These are phyloP conservation scores for Cynara cardunculus DNA, from an alignment of 129 eudicot species.

Conservation along the genomic window DNA sequence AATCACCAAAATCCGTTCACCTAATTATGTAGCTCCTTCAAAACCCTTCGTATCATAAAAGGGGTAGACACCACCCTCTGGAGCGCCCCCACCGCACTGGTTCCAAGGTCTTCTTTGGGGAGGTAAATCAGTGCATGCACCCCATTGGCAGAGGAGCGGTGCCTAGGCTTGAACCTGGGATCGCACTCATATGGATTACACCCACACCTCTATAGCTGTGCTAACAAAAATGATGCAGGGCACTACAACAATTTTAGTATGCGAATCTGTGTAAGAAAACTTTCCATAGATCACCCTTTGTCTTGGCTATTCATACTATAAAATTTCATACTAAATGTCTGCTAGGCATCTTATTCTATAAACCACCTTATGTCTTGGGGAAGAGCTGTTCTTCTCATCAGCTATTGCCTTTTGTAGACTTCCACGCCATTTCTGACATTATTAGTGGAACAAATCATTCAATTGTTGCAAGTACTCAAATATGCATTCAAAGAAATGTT, in stretches of 20 bases:
- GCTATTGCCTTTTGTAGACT: background rate
- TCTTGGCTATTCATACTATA: background rate
- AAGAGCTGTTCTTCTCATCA: background rate
- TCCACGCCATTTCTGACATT: background rate
- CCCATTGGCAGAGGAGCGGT: background rate
- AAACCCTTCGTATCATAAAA: background rate
- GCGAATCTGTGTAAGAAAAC: too few species aligned
- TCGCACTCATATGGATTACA: background rate
- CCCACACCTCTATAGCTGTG: background rate
- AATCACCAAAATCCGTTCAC: background rate
- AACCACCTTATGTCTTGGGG: background rate
- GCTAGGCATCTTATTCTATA: slow-evolving; percentile 10
- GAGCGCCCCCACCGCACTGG: background rate
- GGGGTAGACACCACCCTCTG: background rate
- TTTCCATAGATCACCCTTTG: background rate
- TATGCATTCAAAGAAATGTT: background rate
- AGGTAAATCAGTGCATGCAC: background rate
- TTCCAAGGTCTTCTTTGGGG: background rate
- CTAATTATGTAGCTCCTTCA: background rate
- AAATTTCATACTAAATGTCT: background rate
- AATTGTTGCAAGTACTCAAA: background rate
- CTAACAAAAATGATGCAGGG: background rate
- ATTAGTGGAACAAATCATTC: background rate
- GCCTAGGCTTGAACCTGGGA: background rate
- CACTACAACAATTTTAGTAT: background rate